Evolutionary conservation across 2,329 filamentous ascomycete species (phyloP).

Genomic region (Colletotrichum sp.): DNA sequence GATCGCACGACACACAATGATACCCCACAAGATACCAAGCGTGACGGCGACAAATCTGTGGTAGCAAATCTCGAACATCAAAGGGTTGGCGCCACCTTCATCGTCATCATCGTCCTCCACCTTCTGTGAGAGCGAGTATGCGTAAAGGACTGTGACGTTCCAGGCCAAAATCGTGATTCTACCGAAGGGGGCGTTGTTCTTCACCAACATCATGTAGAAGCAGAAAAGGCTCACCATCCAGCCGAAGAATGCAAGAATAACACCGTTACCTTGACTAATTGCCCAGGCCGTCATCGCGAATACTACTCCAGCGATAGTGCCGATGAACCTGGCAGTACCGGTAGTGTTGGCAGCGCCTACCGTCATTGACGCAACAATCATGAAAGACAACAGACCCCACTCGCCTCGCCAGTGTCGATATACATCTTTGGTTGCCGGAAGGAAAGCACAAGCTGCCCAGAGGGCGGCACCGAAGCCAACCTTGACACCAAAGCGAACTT

Average conservation of each 20-base stretch:
- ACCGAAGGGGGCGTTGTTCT: constrained; percentile 86
- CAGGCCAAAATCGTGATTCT: constrained; percentile 95
- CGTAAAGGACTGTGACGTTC: constrained; percentile 93
- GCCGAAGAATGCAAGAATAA: constrained; percentile 79
- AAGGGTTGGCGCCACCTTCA: constrained; percentile 81
- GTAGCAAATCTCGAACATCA: constrained; percentile 85
- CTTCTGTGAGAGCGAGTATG: constrained; percentile 83
- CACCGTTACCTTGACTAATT: constrained; percentile 74
- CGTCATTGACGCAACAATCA: constrained; percentile 98
- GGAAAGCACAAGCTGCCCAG: constrained; percentile 88
- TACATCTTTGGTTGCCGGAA: constrained; percentile 75
- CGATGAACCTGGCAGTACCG: constrained; percentile 82
- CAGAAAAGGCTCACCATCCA: constrained; percentile 82
- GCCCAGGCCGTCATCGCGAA: constrained; percentile 82
- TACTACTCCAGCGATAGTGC: constrained; percentile 80
- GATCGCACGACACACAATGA: constrained; percentile 85
- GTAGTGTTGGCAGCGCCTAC: constrained; percentile 96
- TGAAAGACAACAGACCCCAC: constrained; percentile 96
- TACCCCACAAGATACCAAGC: constrained; percentile 87
- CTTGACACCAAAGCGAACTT: constrained; percentile 82
- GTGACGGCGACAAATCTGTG: constrained; percentile 89
- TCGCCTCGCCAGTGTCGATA: constrained; percentile 93
- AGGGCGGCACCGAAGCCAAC: constrained; percentile 89
- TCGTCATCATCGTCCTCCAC: constrained; percentile 86
- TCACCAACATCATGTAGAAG: constrained; percentile 87